Conservation (phyloP, 139 green algal species). For the Closterium sp. region DNA sequence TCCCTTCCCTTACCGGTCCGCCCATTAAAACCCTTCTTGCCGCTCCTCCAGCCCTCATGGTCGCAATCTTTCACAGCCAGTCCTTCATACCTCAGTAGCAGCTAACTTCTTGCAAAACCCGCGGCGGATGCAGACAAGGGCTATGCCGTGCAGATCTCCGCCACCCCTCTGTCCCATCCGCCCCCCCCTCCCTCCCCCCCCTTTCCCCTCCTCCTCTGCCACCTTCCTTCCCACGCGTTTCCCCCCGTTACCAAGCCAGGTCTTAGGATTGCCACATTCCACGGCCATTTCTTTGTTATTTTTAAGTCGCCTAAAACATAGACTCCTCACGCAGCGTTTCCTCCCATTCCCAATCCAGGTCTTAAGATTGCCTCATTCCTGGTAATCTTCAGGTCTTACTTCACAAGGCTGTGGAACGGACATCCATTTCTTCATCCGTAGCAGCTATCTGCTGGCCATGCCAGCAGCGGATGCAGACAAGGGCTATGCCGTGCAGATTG, state of each 20-base stretch:
- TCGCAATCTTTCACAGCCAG: constrained; percentile 80
- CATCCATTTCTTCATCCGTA: constrained; percentile 93
- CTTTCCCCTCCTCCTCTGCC: too few species aligned
- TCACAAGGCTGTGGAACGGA: too few species aligned
- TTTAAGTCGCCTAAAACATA: too few species aligned
- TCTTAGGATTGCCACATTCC: constrained; percentile 85
- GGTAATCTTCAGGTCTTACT: too few species aligned
- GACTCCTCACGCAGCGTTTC: too few species aligned
- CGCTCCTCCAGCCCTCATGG: constrained; percentile 78
- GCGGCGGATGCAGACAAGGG: constrained; percentile 84
- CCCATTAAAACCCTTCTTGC: too few species aligned
- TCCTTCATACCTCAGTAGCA: constrained; percentile 92
- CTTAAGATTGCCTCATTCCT: too few species aligned
- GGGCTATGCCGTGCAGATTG: constrained; percentile 53
- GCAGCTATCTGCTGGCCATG: constrained; percentile 93
- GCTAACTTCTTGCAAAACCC: constrained; percentile 94
- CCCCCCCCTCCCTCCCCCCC: too few species aligned
- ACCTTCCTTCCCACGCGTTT: too few species aligned
- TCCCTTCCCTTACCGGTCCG: neutral
- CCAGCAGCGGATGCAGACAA: constrained; percentile 89
- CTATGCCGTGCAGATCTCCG: constrained; percentile 54
- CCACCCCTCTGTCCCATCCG: too few species aligned
- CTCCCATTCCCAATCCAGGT: too few species aligned
- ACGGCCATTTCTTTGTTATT: too few species aligned
- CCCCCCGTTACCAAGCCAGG: constrained; percentile 32